Base-by-base conservation (phyloP, 192 early-diverging fungal species). In the Coemansia sp. region DNA sequence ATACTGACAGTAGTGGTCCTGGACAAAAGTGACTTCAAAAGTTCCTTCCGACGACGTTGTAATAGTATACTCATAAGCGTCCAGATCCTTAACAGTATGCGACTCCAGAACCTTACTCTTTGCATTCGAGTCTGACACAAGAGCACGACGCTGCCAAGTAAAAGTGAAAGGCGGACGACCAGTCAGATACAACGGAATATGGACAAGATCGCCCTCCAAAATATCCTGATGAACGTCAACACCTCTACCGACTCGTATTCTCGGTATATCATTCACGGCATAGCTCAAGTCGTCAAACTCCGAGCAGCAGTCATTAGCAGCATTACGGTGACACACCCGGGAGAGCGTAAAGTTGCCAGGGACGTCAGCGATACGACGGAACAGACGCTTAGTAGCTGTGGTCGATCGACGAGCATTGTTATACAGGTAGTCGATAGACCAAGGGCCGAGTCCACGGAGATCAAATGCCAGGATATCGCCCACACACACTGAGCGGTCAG, bases 81-180 rank as follows among this genome's bases (percentile, higher is more conserved):
- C 65, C 34, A 90, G 80, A 63, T 86, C 80, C 47, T 88, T 85
- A 59, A 89, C 81, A 1, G 86, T 89, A 55, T 89, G 85, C 18
- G 86, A 76, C 73, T 84, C 84, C n/a, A 78, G 59, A 11, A 77
- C 67, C 70, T 81, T 73, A 38, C 63, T 38, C 57, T 60, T 63
- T 24, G 36, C 36, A 20, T 34, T 2, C 36, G 31, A 20, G 3
- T 61, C 36, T 2, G 54, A 34, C 10, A 52, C 47, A 0, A 75
- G 57, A 11, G 77, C 73, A 5, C 80, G 80, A 3, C 89, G 77
- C 54, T 85, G 78, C 76, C 90, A 92, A 1, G 90, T 86, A 73
- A 93, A 93, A 2, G 82, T 85, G 73, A 91, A 93, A 18, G 91
- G 91, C 33, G 89, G 85, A 12, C 77, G 79, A 33, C 91, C 91